These are phyloP conservation scores for Calonectria pseudoreteaudii DNA, from an alignment of 2,329 filamentous ascomycete genomes.

Conservation along the genomic window DNA sequence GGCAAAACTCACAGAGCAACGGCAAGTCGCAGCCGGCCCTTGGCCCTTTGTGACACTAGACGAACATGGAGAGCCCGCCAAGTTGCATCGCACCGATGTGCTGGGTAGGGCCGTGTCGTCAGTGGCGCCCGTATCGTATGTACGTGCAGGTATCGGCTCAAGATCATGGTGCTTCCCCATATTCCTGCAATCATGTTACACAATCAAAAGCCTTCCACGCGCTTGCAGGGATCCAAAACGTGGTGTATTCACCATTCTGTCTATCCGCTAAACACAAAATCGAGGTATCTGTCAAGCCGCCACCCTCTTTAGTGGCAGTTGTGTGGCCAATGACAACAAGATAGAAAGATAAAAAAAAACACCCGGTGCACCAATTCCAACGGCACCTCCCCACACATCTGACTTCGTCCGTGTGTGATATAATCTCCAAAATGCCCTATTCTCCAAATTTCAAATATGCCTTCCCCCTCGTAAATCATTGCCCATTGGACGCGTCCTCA, in stretches of 20 bases:
- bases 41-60: constrained; percentile 18
- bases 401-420: neutral
- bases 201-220: neutral
- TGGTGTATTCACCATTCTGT: neutral
- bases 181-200: neutral
- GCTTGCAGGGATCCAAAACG: constrained; percentile 10
- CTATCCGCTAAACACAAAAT: neutral
- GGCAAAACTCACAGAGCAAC: constrained; percentile 18
- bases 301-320: neutral
- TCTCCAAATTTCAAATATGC: neutral
- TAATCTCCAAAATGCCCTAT: neutral
- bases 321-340: neutral
- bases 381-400: neutral
- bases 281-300: neutral
- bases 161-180: neutral
- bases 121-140: neutral
- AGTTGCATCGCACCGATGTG: neutral
- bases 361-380: neutral
- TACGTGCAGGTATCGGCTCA: neutral
- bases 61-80: constrained; percentile 17
- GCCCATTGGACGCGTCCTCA: neutral
- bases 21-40: constrained; percentile 32
- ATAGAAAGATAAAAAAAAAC: neutral
- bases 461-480: neutral
- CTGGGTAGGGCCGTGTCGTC: neutral